phyloP scores from a whole-genome alignment of 2,329 filamentous ascomycete genomes.

The Blastomyces gilchristii region DNA sequence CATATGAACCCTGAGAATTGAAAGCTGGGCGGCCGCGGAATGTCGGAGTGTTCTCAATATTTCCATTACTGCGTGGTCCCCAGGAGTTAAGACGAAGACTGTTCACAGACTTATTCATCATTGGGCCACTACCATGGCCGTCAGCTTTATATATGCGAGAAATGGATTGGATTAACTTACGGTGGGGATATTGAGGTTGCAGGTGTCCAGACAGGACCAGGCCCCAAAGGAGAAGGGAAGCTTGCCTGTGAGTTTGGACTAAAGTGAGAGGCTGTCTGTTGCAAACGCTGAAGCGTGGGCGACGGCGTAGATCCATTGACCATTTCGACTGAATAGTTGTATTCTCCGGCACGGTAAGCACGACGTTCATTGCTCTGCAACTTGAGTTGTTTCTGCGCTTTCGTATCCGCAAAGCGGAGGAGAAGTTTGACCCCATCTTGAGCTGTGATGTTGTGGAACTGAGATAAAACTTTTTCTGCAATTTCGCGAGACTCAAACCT shows the following conservation, averaged over 20 bases:
- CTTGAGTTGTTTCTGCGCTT: conserved; percentile 93
- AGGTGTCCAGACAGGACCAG: conserved; percentile 37
- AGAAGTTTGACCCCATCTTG: conserved; percentile 76
- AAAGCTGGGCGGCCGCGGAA: conserved; percentile 24
- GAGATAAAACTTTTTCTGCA: conserved; percentile 78
- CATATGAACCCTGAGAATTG: conserved; percentile 22
- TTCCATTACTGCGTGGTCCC: conserved; percentile 29
- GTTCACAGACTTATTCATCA: conserved; percentile 30
- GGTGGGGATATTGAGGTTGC: conserved; percentile 40
- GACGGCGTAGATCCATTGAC: conserved; percentile 37
- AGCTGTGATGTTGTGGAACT: conserved; percentile 72
- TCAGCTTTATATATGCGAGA: conserved; percentile 20
- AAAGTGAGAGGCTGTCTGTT: conserved; percentile 31
- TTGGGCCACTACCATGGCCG: conserved; percentile 26
- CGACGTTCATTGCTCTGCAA: conserved; percentile 89
- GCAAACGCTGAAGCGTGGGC: conserved; percentile 33
- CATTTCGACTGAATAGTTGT: conserved; percentile 52
- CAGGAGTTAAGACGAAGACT: conserved; percentile 29
- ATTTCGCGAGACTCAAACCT: conserved; percentile 85
- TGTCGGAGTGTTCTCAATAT: conserved; percentile 32
- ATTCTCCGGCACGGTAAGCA: conserved; percentile 92
- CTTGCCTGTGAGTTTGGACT: conserved; percentile 36
- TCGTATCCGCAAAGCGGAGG: conserved; percentile 93
- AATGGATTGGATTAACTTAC: conserved; percentile 26
- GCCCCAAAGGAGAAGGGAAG: conserved; percentile 34